Conservation (phyloP, 75 land plant genomes). For the Selaginella moellendorffii region DNA sequence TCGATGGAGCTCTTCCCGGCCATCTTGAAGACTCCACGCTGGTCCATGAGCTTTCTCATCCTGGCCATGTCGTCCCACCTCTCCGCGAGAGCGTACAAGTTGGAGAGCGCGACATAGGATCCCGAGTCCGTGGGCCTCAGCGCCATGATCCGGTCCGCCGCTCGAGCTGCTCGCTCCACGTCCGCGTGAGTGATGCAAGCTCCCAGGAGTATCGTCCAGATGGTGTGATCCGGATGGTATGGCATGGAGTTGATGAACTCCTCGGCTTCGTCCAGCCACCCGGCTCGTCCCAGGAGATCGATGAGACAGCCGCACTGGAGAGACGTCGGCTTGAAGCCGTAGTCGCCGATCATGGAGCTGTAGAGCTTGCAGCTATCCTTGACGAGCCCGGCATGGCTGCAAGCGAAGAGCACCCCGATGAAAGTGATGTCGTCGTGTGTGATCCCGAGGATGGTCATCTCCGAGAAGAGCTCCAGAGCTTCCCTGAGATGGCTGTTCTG, state of each 20-base stretch:
- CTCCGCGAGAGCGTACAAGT: neutral
- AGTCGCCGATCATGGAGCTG: conserved; percentile 18
- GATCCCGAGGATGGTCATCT: conserved; percentile 29
- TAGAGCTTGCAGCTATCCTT: conserved; percentile 27
- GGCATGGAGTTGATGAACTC: conserved; percentile 32
- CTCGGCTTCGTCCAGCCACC: conserved; percentile 27
- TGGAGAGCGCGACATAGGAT: conserved; percentile 19
- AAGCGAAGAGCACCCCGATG: conserved; percentile 26
- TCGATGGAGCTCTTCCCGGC: conserved; percentile 8
- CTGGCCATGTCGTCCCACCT: neutral
- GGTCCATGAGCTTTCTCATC: neutral
- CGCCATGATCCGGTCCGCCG: conserved; percentile 19
- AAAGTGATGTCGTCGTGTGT: conserved; percentile 30
- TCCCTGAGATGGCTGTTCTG: neutral
- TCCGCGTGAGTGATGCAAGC: conserved; percentile 31
- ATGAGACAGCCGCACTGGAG: conserved; percentile 47
- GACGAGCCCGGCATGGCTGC: conserved; percentile 40
- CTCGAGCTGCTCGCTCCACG: conserved; percentile 29
- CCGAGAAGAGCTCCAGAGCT: conserved; percentile 21
- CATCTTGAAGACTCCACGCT: conserved; percentile 3
- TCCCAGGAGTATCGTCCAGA: conserved; percentile 37
- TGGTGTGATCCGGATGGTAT: conserved; percentile 30
- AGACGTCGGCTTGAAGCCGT: conserved; percentile 24
- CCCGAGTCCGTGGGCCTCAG: conserved; percentile 20
- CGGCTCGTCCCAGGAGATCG: conserved; percentile 49